Base-by-base conservation (phyloP, 495 filamentous ascomycete genomes). In the Chaetomium fimeti region DNA sequence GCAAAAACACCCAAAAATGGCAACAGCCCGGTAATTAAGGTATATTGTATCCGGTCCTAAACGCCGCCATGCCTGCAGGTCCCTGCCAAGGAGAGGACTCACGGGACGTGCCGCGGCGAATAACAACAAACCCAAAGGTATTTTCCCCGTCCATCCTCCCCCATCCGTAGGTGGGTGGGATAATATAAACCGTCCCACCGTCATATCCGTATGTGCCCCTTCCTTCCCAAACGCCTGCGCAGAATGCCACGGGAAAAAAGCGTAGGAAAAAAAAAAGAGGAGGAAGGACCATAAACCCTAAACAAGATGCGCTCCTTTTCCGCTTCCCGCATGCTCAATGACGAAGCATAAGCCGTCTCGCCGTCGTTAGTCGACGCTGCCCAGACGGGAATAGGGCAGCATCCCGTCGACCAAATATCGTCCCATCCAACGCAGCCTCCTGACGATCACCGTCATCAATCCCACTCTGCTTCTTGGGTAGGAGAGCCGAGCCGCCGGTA, bases 391-490 rank as follows among this genome's bases (percentile, higher is more conserved):
- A 47, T 22, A n/a, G 43, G 40, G 43, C 22, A 47, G 43, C 43
- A 47, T 47, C 43, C 43, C 43, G 43, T 47, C 18, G 9, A 18
- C 43, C 43, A 51, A 51, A 51, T 51, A 51, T 51, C 20, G 22
- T 49, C 20, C 36, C 53, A 56, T 56, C 53, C 43, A 47, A 47
- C 43, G n/a, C 43, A 2, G 7, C 43, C 43, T 22, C 43, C 43
- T 47, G 43, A 47, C 7, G 7, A 47, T 47, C 43, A 47, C 43
- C 40, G 18, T 43, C 40, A 11, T n/a, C 15, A 47, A 47, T 47
- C 1, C n/a, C 43, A 47, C n/a, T n/a, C 7, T 7, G n/a, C 8
- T 47, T n/a, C n/a, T n/a, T 47, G 2, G 18, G 7, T 8, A 22
- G 43, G 7, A 47, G 43, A 47, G 7, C 18, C n/a, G 43, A 47